phyloP scores from a whole-genome alignment of 139 green algal species.

The Chlorella sp. region DNA sequence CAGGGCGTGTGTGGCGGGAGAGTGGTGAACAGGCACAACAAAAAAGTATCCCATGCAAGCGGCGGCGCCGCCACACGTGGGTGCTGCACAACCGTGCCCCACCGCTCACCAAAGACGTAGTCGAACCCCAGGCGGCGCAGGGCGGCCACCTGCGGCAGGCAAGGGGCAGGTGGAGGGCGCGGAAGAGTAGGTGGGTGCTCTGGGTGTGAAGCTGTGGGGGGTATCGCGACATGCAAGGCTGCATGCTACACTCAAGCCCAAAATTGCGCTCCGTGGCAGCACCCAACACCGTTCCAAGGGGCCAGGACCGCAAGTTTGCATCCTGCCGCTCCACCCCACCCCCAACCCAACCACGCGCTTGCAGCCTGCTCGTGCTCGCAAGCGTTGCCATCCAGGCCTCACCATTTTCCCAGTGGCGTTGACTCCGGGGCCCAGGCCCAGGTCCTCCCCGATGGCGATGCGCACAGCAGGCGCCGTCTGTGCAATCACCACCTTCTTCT shows the following conservation, averaged over 20 bases:
- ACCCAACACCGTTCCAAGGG: no score
- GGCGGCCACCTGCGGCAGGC: slow-evolving; percentile 42
- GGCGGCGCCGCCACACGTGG: not conserved
- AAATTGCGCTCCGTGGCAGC: no score
- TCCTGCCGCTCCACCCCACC: not conserved
- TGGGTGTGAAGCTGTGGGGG: not conserved
- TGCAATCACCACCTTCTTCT: slow-evolving; percentile 52
- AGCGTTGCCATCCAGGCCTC: not conserved
- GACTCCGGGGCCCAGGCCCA: slow-evolving; percentile 58
- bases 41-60: no score
- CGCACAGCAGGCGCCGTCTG: slow-evolving; percentile 73
- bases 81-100: not conserved
- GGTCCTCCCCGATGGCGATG: slow-evolving; percentile 67
- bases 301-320: not conserved
- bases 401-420: slow-evolving; percentile 58
- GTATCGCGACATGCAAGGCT: not conserved
- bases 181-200: not conserved
- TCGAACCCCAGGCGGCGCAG: slow-evolving; percentile 74
- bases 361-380: no score
- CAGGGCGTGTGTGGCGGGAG: no score
- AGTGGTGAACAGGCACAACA: no score
- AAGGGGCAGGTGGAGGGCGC: not conserved
- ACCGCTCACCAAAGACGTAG: slow-evolving; percentile 70
- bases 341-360: not conserved
- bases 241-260: not conserved